Conservation (phyloP, 192 early-diverging fungal species). For the Coemansia sp. region DNA sequence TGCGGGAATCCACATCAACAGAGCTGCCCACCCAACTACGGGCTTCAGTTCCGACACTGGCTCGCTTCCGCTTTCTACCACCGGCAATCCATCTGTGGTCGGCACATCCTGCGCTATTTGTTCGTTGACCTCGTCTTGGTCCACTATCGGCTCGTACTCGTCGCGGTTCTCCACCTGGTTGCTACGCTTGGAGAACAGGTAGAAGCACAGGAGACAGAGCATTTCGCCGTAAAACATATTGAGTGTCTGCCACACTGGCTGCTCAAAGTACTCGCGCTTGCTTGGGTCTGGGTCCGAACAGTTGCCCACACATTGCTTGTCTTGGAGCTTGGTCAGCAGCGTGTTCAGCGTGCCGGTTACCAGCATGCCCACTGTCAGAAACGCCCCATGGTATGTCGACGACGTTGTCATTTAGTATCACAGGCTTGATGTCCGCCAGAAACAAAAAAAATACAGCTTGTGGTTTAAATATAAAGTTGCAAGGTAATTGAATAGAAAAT, state of each 20-base stretch:
- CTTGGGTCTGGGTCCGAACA: slow-evolving; percentile 76
- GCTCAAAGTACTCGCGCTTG: slow-evolving; percentile 82
- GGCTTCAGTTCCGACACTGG: slow-evolving; percentile 35
- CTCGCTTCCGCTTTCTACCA: background rate
- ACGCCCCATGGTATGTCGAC: slow-evolving; percentile 30
- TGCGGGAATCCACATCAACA: slow-evolving; percentile 70
- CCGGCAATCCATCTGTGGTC: slow-evolving; percentile 34
- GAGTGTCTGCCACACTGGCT: slow-evolving; percentile 97
- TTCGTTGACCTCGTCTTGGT: slow-evolving; percentile 4
- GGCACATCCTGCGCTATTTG: slow-evolving; percentile 26
- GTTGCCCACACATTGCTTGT: slow-evolving; percentile 88
- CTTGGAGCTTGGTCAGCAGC: slow-evolving; percentile 85
- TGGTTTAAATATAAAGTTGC: background rate
- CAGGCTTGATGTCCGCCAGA: slow-evolving; percentile 1
- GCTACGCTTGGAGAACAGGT: slow-evolving; percentile 45
- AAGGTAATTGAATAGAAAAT: background rate
- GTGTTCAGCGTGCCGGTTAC: slow-evolving; percentile 78
- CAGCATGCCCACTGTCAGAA: slow-evolving; percentile 74
- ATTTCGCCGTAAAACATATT: slow-evolving; percentile 97
- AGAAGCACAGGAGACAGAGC: slow-evolving; percentile 73
- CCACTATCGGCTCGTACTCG: slow-evolving; percentile 41
- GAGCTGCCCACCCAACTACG: slow-evolving; percentile 55
- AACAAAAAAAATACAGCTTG: background rate
- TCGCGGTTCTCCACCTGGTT: slow-evolving; percentile 17
- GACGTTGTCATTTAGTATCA: slow-evolving; percentile 28